These are phyloP conservation scores for Thamnidium elegans DNA, from an alignment of 192 early-diverging fungal species.

Conservation along the genomic window DNA sequence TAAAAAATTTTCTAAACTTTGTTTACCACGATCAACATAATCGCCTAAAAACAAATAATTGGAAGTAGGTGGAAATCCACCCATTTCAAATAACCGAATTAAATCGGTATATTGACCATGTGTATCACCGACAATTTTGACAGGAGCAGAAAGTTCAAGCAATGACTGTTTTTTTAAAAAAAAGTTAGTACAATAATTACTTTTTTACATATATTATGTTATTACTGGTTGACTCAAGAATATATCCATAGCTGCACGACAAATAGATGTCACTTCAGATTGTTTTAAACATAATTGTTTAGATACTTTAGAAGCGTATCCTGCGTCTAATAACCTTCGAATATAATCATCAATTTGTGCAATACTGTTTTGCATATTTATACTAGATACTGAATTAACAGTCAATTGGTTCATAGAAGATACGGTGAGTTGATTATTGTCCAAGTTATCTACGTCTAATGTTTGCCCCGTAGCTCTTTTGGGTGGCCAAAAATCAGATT, in stretches of 20 bases:
- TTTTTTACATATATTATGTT: too few species aligned
- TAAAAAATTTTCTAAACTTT: constrained; percentile 91
- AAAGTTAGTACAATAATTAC: too few species aligned
- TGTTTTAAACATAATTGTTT: constrained; percentile 84
- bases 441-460: constrained; percentile 15
- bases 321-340: constrained; percentile 74
- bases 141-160: constrained; percentile 70
- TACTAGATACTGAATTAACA: constrained; percentile 26
- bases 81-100: constrained; percentile 88
- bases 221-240: constrained; percentile 82
- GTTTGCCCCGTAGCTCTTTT: not conserved
- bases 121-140: constrained; percentile 89
- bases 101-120: constrained; percentile 96
- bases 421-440: constrained; percentile 36
- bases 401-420: constrained; percentile 36
- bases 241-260: constrained; percentile 84
- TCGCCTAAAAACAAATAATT: constrained; percentile 96
- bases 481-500: constrained; percentile 28
- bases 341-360: constrained; percentile 83
- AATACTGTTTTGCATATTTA: constrained; percentile 19
- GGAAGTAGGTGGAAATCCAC: constrained; percentile 85
- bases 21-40: constrained; percentile 97
- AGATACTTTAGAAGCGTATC: constrained; percentile 67
- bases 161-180: constrained; percentile 43
- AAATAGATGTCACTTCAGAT: constrained; percentile 82